Percentiles rank a stretch among this genome's conserved stretches.
phyloP scores from a whole-genome alignment of 495 filamentous ascomycete species.

The Pseudevernia furfuracea region DNA sequence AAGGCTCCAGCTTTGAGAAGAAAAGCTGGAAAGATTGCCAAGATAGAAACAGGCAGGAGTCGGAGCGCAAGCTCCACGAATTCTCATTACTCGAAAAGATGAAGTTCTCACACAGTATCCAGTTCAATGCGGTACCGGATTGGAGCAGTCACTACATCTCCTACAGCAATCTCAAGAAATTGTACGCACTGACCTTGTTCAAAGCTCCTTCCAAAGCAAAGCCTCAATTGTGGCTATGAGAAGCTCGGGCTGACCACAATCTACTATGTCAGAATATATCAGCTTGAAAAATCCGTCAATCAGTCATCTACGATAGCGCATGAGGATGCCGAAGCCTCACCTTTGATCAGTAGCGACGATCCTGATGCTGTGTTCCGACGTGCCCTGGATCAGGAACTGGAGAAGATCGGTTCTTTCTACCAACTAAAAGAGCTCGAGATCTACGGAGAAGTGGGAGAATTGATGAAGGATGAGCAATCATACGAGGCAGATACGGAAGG shows the following conservation, averaged over 20 bases:
- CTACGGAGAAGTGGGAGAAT: constrained; percentile 65
- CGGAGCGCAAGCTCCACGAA: constrained; percentile 24
- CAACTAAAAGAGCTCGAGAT: constrained; percentile 79
- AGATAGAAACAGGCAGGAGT: constrained; percentile 3
- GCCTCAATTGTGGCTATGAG: neutral
- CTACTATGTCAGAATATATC: constrained; percentile 63
- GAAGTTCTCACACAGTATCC: constrained; percentile 99
- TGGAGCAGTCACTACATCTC: constrained; percentile 97
- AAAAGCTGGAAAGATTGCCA: neutral
- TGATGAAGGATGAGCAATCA: constrained; percentile 65
- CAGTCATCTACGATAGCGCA: constrained; percentile 36
- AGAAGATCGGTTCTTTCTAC: constrained; percentile 90
- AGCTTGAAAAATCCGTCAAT: constrained; percentile 72
- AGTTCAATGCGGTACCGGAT: constrained; percentile 98
- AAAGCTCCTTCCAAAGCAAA: neutral
- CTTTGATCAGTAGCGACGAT: constrained; percentile 61
- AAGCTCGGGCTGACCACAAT: constrained; percentile 26
- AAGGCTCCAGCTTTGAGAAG: neutral
- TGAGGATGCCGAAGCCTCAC: constrained; percentile 73
- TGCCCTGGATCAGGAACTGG: constrained; percentile 79
- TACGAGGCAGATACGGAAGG: constrained; percentile 59
- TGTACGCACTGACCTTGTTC: constrained; percentile 49
- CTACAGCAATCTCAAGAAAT: constrained; percentile 97
- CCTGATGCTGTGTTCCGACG: constrained; percentile 70
- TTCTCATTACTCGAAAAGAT: constrained; percentile 51